Percentiles rank a stretch among this genome's conserved stretches.
Evolutionary conservation across 441 rosid species (phyloP).

Genomic region (Iberis amara): DNA sequence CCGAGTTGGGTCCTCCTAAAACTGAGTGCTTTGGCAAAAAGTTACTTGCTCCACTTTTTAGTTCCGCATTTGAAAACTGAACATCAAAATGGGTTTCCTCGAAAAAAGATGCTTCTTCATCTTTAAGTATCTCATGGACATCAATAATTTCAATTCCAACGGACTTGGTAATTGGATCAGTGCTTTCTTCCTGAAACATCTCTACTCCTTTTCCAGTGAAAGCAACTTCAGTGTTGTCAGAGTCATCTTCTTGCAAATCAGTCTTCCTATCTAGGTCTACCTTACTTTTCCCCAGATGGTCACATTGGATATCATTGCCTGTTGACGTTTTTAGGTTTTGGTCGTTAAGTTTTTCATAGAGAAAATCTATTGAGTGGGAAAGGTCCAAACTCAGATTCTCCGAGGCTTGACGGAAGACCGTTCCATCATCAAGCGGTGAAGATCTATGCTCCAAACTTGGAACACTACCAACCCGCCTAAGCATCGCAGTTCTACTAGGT

Average conservation of each 20-base stretch:
- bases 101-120: conserved; percentile 32
- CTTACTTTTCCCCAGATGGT: conserved; percentile 25
- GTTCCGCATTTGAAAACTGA: conserved; percentile 20
- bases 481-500: conserved; percentile 27
- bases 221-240: conserved; percentile 37
- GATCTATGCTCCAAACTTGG: conserved; percentile 35
- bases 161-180: conserved; percentile 29
- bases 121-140: conserved; percentile 51
- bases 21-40: conserved; percentile 24
- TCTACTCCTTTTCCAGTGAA: conserved; percentile 51
- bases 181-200: conserved; percentile 34
- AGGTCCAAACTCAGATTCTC: conserved; percentile 49
- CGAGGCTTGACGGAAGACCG: conserved; percentile 42
- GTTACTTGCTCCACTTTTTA: conserved; percentile 26
- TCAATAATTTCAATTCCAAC: conserved; percentile 44
- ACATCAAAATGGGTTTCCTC: conserved; percentile 26
- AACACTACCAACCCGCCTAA: conserved; percentile 44
- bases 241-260: conserved; percentile 33
- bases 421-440: conserved; percentile 38
- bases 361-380: conserved; percentile 46
- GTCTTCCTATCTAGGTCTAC: conserved; percentile 25
- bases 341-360: conserved; percentile 58
- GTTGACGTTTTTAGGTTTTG: conserved; percentile 34
- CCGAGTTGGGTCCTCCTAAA: conserved; percentile 35
- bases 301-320: conserved; percentile 25